Percentiles rank a stretch among this genome's conserved stretches.
phyloP scores from a whole-genome alignment of 495 filamentous ascomycete genomes.

The Penicillium arizonense region DNA sequence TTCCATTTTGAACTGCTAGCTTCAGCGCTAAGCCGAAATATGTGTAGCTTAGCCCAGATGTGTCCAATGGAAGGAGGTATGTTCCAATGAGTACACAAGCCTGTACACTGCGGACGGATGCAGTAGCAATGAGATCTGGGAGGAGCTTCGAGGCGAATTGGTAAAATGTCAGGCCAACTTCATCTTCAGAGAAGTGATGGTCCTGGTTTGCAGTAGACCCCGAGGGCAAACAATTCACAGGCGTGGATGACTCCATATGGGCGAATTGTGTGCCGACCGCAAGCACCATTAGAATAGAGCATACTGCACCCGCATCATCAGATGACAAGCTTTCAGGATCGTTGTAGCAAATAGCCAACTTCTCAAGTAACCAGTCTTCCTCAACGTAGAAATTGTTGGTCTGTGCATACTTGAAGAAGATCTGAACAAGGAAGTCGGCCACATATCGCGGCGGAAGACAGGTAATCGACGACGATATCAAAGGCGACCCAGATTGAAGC shows the following conservation, averaged over 20 bases:
- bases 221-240: slow-evolving; percentile 35
- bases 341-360: slow-evolving; percentile 45
- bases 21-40: slow-evolving; percentile 52
- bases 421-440: slow-evolving; percentile 49
- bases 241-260: slow-evolving; percentile 47
- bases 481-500: slow-evolving; percentile 43
- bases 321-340: slow-evolving; percentile 39
- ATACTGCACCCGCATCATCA: slow-evolving; percentile 46
- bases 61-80: slow-evolving; percentile 50
- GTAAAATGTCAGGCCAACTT: slow-evolving; percentile 52
- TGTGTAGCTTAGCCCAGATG: slow-evolving; percentile 49
- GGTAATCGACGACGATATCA: slow-evolving; percentile 39
- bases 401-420: slow-evolving; percentile 54
- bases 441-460: slow-evolving; percentile 52
- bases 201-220: slow-evolving; percentile 32
- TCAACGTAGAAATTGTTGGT: slow-evolving; percentile 54
- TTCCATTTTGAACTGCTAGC: slow-evolving; percentile 53
- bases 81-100: slow-evolving; percentile 50
- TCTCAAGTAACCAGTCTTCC: slow-evolving; percentile 47
- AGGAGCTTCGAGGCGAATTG: slow-evolving; percentile 49
- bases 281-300: slow-evolving; percentile 49
- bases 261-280: slow-evolving; percentile 56
- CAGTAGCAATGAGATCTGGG: slow-evolving; percentile 53
- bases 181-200: slow-evolving; percentile 49
- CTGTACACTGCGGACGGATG: slow-evolving; percentile 51